Conservation (phyloP, 2,329 filamentous ascomycete species). For the Sarocladiaceae sp. region DNA sequence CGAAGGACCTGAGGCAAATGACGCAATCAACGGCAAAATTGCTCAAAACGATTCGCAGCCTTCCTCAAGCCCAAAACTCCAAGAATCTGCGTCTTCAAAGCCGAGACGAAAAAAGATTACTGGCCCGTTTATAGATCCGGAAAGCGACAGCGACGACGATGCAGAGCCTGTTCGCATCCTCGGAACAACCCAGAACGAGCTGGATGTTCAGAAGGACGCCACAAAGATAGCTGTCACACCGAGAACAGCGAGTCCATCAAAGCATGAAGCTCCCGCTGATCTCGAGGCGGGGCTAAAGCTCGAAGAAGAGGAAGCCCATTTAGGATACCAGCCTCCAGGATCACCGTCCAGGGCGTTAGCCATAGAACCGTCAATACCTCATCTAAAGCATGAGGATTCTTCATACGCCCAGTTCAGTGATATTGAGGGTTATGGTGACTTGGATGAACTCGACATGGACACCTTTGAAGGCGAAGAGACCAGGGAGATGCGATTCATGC, state of each 20-base stretch:
- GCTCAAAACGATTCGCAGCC: not conserved
- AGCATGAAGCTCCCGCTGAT: too few relatives aligned
- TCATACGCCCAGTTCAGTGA: constrained; percentile 27
- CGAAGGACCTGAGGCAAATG: not conserved
- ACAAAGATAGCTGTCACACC: too few relatives aligned
- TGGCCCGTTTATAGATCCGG: constrained; percentile 64
- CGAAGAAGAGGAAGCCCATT: too few relatives aligned
- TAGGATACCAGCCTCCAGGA: too few relatives aligned
- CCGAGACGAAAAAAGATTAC: constrained; percentile 14
- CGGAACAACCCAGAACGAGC: constrained; percentile 9
- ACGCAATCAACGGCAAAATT: not conserved
- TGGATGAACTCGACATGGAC: constrained; percentile 53
- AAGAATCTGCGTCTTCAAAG: constrained; percentile 26
- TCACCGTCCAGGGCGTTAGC: too few relatives aligned
- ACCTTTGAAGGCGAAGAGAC: constrained; percentile 57
- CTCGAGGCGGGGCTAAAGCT: too few relatives aligned
- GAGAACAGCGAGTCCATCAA: too few relatives aligned
- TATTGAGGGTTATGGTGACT: constrained; percentile 27
- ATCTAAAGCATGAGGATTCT: constrained; percentile 25
- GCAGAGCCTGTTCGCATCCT: not conserved
- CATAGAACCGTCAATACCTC: constrained; percentile 10
- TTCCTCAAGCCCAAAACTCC: constrained; percentile 15
- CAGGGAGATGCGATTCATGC: constrained; percentile 63
- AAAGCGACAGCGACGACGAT: constrained; percentile 37
- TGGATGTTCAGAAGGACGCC: too few relatives aligned